Evolutionary conservation across 352 stramenopile genomes (phyloP).

Genomic region (Globisporangium polare): DNA sequence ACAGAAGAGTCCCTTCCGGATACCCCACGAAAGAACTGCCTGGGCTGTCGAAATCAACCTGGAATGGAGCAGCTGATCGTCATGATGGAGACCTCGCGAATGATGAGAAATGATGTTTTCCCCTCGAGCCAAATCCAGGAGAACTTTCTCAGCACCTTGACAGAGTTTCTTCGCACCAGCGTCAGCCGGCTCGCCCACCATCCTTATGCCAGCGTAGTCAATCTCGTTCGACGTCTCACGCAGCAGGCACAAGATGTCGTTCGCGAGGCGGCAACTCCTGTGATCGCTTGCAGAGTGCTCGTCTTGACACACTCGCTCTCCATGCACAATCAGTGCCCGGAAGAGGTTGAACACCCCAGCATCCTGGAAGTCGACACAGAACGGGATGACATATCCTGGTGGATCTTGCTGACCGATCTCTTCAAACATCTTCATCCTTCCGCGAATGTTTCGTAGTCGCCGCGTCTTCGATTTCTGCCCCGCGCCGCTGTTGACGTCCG

Average conservation of each 20-base stretch:
- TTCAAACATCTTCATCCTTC: constrained; percentile 35
- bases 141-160: constrained; percentile 18
- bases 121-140: constrained; percentile 15
- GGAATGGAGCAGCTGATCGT: constrained; percentile 8
- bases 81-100: neutral
- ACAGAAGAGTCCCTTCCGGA: constrained; percentile 37
- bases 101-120: constrained; percentile 1
- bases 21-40: constrained; percentile 35
- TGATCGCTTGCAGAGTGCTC: neutral
- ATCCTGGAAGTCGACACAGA: constrained; percentile 57
- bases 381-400: constrained; percentile 56
- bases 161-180: constrained; percentile 22
- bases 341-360: constrained; percentile 35
- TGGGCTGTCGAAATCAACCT: constrained; percentile 29
- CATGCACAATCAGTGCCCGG: constrained; percentile 21
- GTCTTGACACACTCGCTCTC: neutral
- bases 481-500: constrained; percentile 1
- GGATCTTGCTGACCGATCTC: constrained; percentile 30
- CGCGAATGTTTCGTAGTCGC: constrained; percentile 59
- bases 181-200: constrained; percentile 19
- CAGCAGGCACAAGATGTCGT: constrained; percentile 31
- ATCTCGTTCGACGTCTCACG: constrained; percentile 31
- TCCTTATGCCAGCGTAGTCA: constrained; percentile 30
- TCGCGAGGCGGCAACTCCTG: constrained; percentile 15
- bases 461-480: constrained; percentile 38